Evolutionary conservation across 2,329 filamentous ascomycete species (phyloP), one percentile per base, ranked within the genome.

Genomic region (Thermomyces lanuginosus): DNA sequence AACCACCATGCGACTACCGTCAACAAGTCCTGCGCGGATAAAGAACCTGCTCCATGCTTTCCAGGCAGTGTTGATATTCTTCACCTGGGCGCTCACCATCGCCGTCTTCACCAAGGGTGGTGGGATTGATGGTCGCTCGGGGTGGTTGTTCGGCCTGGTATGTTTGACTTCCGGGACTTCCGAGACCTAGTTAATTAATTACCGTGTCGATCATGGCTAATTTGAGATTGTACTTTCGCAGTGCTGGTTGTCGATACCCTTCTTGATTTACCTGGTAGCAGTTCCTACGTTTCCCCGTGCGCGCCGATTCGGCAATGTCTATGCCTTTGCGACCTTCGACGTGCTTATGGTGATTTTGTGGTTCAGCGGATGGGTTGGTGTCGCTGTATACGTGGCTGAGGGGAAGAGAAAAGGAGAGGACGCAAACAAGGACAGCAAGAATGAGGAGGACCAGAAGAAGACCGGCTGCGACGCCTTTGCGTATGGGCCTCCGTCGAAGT

Each of bases 221-320:
- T n/a, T n/a, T n/a, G n/a, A n/a, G 3, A 8, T 1, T 5, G 19
- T 6, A 3, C 6, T 26, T 8, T 10, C 14, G 23, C 35, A 72
- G 69, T 72, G 69, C 44, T 72, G 67, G 56, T 45, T 72, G 36
- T 63, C 61, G 21, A 55, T 68, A 21, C 68, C 68, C 8, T 64
- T 63, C 15, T 51, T 72, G 18, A 54, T 72, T 31, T 74, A 72
- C 44, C 63, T 70, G 29, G 57, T 63, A 23, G 67, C 67, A 44
- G 64, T 69, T 4, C 69, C 69, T 4, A 65, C 69, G 53, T 73
- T 66, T 63, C 60, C 60, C 13, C 63, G 69, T 35, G 63, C 67
- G 14, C 57, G 58, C 36, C 58, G 61, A 27, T 69, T 73, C 40
- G 63, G 64, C 30, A 71, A 70, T 38, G 62, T 65, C 19, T 72